These are phyloP conservation scores for Eucalyptus victrix DNA, from an alignment of 345 rosid genomes.

Conservation along the genomic window DNA sequence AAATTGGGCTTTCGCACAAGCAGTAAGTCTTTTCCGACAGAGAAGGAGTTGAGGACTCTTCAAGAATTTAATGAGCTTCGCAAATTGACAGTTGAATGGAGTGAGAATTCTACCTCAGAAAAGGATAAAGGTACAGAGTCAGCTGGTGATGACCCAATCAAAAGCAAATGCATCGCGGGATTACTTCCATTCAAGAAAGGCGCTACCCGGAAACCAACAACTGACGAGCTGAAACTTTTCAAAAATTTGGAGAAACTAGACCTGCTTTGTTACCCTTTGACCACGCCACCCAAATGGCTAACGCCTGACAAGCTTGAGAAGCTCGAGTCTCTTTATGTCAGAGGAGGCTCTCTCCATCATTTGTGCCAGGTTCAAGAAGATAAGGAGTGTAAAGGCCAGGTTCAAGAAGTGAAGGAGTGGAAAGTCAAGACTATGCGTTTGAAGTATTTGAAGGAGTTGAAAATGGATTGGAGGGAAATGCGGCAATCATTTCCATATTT, in stretches of 20 bases:
- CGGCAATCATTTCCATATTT: conserved; percentile 4
- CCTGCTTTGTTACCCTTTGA: background rate
- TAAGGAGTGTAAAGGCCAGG: background rate
- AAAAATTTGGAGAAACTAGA: background rate
- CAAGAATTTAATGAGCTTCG: background rate
- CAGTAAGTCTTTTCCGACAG: conserved; percentile 10
- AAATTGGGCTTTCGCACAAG: background rate
- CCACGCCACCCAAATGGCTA: background rate
- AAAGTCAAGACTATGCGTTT: conserved; percentile 13
- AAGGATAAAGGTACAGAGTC: background rate
- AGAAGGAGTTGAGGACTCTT: conserved; percentile 8
- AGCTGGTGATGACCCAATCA: background rate
- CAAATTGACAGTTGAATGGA: conserved; percentile 1
- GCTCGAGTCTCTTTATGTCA: background rate
- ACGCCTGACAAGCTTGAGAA: background rate
- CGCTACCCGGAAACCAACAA: background rate
- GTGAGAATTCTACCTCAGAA: background rate
- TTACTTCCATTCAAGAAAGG: background rate
- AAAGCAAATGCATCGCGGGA: background rate
- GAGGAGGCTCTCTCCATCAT: conserved; percentile 14
- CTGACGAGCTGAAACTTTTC: background rate
- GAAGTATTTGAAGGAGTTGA: conserved; percentile 23
- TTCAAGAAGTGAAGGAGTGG: background rate
- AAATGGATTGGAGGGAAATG: conserved; percentile 16
- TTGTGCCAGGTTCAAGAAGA: background rate